Conservation (phyloP, 176 grass and related monocot species). For the Microstegium vimineum region DNA sequence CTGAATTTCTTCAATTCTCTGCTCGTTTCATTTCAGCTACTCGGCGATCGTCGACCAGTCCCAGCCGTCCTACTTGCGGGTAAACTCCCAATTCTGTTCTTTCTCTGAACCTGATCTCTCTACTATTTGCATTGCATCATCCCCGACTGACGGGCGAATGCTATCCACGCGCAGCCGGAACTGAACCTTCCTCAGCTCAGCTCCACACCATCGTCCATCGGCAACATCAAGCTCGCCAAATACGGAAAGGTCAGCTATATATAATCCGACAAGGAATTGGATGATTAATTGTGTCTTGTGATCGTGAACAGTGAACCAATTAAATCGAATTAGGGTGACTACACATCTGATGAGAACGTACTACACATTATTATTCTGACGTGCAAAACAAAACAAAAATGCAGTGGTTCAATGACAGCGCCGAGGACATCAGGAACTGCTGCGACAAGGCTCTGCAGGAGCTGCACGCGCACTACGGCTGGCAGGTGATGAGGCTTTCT, state of each 20-base stretch:
- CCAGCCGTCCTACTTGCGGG: constrained; percentile 44
- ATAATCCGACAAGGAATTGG: no score
- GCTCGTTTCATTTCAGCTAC: constrained; percentile 40
- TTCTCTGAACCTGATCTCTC: neutral
- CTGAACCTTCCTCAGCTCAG: constrained; percentile 73
- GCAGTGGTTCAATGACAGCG: constrained; percentile 94
- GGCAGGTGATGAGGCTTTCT: constrained; percentile 51
- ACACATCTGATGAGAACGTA: neutral
- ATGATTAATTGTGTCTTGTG: no score
- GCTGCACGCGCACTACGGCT: constrained; percentile 57
- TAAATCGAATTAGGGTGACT: no score
- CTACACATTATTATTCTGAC: neutral
- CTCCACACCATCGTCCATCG: constrained; percentile 54
- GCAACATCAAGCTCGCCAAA: constrained; percentile 78
- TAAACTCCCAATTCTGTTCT: neutral
- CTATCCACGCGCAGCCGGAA: constrained; percentile 57
- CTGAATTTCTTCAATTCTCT: neutral
- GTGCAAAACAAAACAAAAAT: neutral
- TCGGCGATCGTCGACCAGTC: constrained; percentile 72
- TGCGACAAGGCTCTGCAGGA: constrained; percentile 71
- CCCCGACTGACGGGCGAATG: neutral
- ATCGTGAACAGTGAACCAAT: no score
- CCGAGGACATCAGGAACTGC: constrained; percentile 68
- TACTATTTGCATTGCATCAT: neutral
- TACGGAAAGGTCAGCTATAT: constrained; percentile 54